These are phyloP conservation scores for Ogataea methanolica DNA, from an alignment of 805 yeast species.

Conservation along the genomic window DNA sequence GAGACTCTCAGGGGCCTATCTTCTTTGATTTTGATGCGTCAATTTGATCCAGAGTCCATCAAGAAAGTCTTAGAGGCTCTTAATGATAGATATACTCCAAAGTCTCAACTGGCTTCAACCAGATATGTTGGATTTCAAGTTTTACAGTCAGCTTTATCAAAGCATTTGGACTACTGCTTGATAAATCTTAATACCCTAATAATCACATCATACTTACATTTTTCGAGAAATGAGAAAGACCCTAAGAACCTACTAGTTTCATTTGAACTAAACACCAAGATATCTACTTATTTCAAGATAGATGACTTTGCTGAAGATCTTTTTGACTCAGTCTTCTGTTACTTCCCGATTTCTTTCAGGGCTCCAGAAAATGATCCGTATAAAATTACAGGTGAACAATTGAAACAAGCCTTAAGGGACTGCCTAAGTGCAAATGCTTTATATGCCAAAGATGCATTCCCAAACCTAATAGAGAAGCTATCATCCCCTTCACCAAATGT, in stretches of 20 bases:
- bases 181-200: constrained; percentile 34
- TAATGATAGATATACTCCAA: constrained; percentile 45
- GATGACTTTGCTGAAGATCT: constrained; percentile 52
- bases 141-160: constrained; percentile 33
- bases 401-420: constrained; percentile 56
- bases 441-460: constrained; percentile 70
- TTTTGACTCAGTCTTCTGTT: constrained; percentile 88
- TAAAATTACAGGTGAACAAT: constrained; percentile 67
- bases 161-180: constrained; percentile 21
- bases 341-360: constrained; percentile 92
- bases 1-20: constrained; percentile 52
- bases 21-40: constrained; percentile 48
- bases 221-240: constrained; percentile 89
- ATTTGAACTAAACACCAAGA: constrained; percentile 47
- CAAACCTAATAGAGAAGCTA: constrained; percentile 74
- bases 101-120: constrained; percentile 53
- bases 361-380: constrained; percentile 91
- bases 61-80: constrained; percentile 34
- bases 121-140: constrained; percentile 57
- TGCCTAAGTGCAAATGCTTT: constrained; percentile 58
- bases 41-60: constrained; percentile 35
- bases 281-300: constrained; percentile 41
- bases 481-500: constrained; percentile 70
- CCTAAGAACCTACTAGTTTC: constrained; percentile 80
- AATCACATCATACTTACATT: constrained; percentile 54